Evolutionary conservation across 2,329 filamentous ascomycete species (phyloP).

Genomic region (Stromatinia cepivora): DNA sequence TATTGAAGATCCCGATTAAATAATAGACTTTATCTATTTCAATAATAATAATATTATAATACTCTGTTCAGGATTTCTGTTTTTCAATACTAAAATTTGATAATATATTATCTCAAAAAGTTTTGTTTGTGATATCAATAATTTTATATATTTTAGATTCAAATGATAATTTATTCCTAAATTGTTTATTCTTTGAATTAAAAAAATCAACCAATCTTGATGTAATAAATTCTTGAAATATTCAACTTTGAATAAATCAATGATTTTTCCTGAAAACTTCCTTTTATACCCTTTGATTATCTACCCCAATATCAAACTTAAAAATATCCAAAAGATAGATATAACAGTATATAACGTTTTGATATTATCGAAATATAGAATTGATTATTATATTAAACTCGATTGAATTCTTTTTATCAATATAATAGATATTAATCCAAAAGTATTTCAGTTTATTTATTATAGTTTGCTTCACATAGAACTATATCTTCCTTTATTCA

Average conservation of each 20-base stretch:
- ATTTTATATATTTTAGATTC: neutral
- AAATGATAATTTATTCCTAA: neutral
- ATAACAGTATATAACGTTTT: neutral
- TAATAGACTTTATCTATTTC: neutral
- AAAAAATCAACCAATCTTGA: neutral
- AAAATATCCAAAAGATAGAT: slow-evolving; percentile 2
- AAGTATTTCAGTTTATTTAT: slow-evolving; percentile 2
- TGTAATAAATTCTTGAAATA: neutral
- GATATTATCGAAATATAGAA: slow-evolving; percentile 19
- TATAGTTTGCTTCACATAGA: neutral
- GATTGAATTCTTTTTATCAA: slow-evolving; percentile 6
- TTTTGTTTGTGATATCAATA: neutral
- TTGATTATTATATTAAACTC: slow-evolving; percentile 6
- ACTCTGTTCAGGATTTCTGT: neutral
- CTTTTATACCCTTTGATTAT: neutral
- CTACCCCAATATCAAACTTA: neutral
- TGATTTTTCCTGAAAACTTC: neutral
- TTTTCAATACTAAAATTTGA: neutral
- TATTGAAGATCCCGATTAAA: neutral
- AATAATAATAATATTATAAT: neutral
- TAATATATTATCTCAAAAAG: neutral
- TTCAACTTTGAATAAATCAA: slow-evolving; percentile 17
- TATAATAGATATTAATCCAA: slow-evolving; percentile 7
- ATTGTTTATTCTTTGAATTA: neutral
- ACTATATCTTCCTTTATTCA: slow-evolving; percentile 10